Conservation (phyloP, 2,329 filamentous ascomycete species). For the Cercospora sesami region DNA sequence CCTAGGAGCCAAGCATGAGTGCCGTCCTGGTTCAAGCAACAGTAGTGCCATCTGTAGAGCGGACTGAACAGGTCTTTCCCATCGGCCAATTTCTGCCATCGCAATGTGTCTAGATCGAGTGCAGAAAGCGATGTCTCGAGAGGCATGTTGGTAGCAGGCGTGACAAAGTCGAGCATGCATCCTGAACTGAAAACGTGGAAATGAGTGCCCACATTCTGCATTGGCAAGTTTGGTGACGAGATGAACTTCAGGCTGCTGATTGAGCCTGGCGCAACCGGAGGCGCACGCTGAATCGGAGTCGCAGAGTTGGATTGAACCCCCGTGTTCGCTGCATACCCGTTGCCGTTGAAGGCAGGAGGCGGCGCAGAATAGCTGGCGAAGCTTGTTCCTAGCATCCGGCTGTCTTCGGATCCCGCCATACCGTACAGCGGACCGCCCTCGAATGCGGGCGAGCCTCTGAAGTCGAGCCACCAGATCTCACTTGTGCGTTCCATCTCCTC, state of each 20-base stretch:
- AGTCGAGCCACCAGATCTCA: conserved; percentile 95
- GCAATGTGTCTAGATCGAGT: conserved; percentile 78
- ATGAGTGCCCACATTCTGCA: conserved; percentile 86
- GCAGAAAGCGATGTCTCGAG: conserved; percentile 89
- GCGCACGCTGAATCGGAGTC: conserved; percentile 46
- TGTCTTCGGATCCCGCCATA: conserved; percentile 36
- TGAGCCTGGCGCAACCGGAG: conserved; percentile 71
- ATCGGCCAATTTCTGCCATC: conserved; percentile 94
- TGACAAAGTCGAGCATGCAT: conserved; percentile 89
- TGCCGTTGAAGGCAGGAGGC: conserved; percentile 41
- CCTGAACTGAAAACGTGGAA: conserved; percentile 95
- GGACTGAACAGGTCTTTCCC: conserved; percentile 89
- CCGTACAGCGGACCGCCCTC: conserved; percentile 39
- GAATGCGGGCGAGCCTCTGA: conserved; percentile 86
- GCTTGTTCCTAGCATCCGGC: conserved; percentile 37
- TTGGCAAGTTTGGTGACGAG: conserved; percentile 80
- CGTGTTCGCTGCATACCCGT: conserved; percentile 71
- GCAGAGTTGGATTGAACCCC: conserved; percentile 58
- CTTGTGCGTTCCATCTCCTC: conserved; percentile 96
- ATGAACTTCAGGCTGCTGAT: conserved; percentile 90
- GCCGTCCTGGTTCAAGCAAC: conserved; percentile 89
- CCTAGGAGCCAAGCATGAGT: conserved; percentile 98
- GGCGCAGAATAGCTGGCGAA: conserved; percentile 29
- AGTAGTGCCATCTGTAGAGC: conserved; percentile 98
- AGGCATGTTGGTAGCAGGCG: conserved; percentile 82